Evolutionary conservation across 441 rosid genomes (phyloP), one percentile per base, ranked within the genome.

Genomic region (Populus hybrid): DNA sequence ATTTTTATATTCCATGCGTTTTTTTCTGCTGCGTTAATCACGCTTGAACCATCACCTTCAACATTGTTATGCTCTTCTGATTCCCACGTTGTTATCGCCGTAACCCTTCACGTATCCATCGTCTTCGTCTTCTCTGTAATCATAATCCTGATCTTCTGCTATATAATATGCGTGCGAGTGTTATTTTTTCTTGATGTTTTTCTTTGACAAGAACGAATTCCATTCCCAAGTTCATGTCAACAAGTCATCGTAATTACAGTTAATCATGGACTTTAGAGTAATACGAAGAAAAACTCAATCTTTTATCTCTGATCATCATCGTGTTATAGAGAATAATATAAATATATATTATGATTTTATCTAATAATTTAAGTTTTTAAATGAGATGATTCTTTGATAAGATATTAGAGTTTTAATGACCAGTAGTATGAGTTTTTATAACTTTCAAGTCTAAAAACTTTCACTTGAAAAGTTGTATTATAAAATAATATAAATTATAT

Each of bases 371-470:
- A n/a, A n/a, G n/a, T n/a, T n/a, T n/a, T n/a, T 29, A 3, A 29
- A 3, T 29, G 0, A 3, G 0, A 29, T 3, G 0, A 29, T 29
- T 29, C 0, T 4, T 29, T 29, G 0, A 29, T 0, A 29, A 3
- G 33, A 3, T 29, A 29, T 29, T 4, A 29, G 5, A 29, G 0
- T 29, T 3, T 29, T 31, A 1, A 4, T 31, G 6, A 31, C 0
- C 5, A 31, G 0, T 31, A 31, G 0, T 5, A 28, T 3, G 0
- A 28, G 29, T 28, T 7, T 6, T 38, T n/a, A 0, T 0, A 28
- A 28, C 3, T 28, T 28, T 28, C 29, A 28, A 28, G 2, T 0
- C 3, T 28, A 28, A 28, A 28, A 2, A 28, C 3, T 28, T 28
- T 28, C 3, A 28, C 3, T 2, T 28, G 3, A 28, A 0, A 28